Evolutionary conservation across 129 eudicot genomes (phyloP).

Genomic region (Deinandra increscens): DNA sequence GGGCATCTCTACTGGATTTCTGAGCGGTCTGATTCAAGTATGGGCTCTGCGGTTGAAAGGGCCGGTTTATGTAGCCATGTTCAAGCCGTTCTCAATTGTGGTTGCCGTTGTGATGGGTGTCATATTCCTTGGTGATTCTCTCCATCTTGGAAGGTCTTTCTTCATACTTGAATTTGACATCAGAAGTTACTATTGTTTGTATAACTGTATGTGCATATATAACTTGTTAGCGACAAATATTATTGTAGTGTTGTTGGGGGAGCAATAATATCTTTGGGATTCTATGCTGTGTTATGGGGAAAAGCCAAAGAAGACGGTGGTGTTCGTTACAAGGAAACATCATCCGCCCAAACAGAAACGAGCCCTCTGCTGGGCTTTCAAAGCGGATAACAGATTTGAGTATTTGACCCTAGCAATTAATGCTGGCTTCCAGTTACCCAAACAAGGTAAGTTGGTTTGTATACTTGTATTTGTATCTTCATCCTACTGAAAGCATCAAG

Average conservation of each 20-base stretch:
- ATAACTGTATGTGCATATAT: neutral
- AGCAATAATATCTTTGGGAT: constrained; percentile 43
- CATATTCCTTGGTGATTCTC: constrained; percentile 51
- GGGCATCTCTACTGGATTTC: constrained; percentile 44
- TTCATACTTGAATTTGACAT: neutral
- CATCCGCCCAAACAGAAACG: constrained; percentile 24
- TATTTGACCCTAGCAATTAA: neutral
- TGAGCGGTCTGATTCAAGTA: constrained; percentile 35
- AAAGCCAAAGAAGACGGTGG: constrained; percentile 43
- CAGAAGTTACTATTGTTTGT: neutral
- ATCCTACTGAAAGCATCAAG: neutral
- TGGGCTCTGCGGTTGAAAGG: constrained; percentile 56
- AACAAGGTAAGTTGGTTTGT: constrained; percentile 5
- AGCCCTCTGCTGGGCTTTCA: constrained; percentile 28
- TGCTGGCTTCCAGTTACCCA: neutral
- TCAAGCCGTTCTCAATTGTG: constrained; percentile 54
- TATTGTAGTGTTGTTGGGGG: constrained; percentile 53
- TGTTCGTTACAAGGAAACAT: constrained; percentile 17
- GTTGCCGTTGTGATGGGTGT: constrained; percentile 50
- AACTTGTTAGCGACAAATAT: neutral
- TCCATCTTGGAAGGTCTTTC: constrained; percentile 49
- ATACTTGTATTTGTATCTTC: neutral
- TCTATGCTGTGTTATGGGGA: constrained; percentile 69
- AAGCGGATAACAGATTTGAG: constrained; percentile 1
- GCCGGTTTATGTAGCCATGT: constrained; percentile 51